phyloP scores from a whole-genome alignment of 805 yeast genomes.

The Metschnikowia aberdeeniae region DNA sequence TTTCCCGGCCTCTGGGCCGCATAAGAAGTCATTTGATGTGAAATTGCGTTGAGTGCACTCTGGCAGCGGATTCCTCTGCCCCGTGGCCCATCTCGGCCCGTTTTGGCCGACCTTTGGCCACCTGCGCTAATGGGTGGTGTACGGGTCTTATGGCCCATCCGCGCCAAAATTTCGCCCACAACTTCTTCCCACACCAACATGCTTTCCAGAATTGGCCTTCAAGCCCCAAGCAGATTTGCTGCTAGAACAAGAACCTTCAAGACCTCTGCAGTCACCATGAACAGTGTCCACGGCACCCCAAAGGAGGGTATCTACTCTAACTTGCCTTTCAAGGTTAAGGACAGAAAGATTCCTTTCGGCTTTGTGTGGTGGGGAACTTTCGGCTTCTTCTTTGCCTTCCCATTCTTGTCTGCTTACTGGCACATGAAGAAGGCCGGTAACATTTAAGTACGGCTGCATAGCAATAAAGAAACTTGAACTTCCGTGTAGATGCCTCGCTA shows the following conservation, averaged over 20 bases:
- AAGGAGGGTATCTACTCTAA: slow-evolving; percentile 77
- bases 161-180: slow-evolving; percentile 1
- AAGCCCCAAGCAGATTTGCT: slow-evolving; percentile 14
- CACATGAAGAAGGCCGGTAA: slow-evolving; percentile 87
- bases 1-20: too few relatives aligned
- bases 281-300: slow-evolving; percentile 37
- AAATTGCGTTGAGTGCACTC: too few relatives aligned
- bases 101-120: too few relatives aligned
- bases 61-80: too few relatives aligned
- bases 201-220: slow-evolving; percentile 25
- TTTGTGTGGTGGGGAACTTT: slow-evolving; percentile 77
- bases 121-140: background rate
- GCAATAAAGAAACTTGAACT: background rate
- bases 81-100: too few relatives aligned
- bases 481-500: slow-evolving; percentile 13
- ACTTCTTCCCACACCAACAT: slow-evolving; percentile 9
- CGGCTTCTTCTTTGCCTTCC: slow-evolving; percentile 39
- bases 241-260: slow-evolving; percentile 40
- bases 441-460: slow-evolving; percentile 6
- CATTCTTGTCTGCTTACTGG: slow-evolving; percentile 74
- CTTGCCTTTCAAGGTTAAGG: slow-evolving; percentile 90
- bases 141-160: background rate
- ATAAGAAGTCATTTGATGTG: too few relatives aligned
- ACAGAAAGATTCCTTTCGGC: slow-evolving; percentile 87
- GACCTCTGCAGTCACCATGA: slow-evolving; percentile 37